Base-by-base conservation (phyloP, 2,329 filamentous ascomycete genomes). In the Cladosporium sp. region DNA sequence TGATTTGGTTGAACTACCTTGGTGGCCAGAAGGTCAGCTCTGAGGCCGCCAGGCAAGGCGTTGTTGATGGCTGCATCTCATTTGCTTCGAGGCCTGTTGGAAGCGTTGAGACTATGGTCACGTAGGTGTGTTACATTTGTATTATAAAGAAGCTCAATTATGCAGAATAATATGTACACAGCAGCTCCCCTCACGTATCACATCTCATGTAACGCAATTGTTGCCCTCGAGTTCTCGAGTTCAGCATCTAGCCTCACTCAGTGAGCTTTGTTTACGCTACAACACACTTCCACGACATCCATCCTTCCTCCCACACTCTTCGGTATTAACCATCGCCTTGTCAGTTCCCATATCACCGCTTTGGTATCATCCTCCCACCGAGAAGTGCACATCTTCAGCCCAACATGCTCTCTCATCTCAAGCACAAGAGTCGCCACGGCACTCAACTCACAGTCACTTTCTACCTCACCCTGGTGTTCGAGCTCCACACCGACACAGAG, bases 1-100 rank as follows among this genome's bases (percentile, higher is more conserved):
- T 94, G 66, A 80, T 98, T 25, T 98, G 94, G 94, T 79, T 97
- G 75, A 90, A 93, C 70, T 99, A 97, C 78, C 82, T 99, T 34
- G 92, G 88, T 5, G 95, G 95, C 0, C 90, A 87, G 76, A 92
- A 89, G 72, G 93, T 97, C 11, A 93, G 93, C 32, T 96, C 92
- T 68, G 92, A 97, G 77, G 83, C 85, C 2, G 91, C 93, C 18
- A 85, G 94, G 70, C 84, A 88, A 78, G 96, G 86, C 71, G 90
- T 99, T 59, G 90, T 96, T 3, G 88, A 96, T 57, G 95, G 95
- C 0, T 86, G 96, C 67, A 89, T 98, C 83, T 89, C 89, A 70
- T 91, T 97, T 79, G 92, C 95, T 1, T 91, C 93, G 78, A 82
- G 94, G 69, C 95, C 95, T 0, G 86, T 97, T 18, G 94, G 93